phyloP scores from a whole-genome alignment of 2,329 filamentous ascomycete species.

The Phaeophleospora eucalypticola region DNA sequence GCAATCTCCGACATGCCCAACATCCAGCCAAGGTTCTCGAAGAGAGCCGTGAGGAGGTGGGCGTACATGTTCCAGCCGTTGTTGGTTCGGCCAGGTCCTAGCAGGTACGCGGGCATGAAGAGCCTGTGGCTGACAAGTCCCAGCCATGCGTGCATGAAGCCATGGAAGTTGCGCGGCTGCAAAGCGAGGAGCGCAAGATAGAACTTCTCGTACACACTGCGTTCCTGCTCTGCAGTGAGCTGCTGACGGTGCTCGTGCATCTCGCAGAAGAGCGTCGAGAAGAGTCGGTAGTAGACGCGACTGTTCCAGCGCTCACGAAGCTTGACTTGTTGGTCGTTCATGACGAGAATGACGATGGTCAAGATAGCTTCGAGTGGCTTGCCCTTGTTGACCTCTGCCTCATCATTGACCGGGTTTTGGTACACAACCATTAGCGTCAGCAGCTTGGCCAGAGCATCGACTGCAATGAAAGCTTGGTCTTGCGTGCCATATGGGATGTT shows the following conservation, averaged over 20 bases:
- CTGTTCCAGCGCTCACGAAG: slow-evolving; percentile 79
- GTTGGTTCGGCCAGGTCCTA: slow-evolving; percentile 31
- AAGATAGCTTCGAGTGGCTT: slow-evolving; percentile 73
- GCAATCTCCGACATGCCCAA: slow-evolving; percentile 69
- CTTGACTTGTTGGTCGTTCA: slow-evolving; percentile 80
- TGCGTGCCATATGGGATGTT: slow-evolving; percentile 57
- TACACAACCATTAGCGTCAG: slow-evolving; percentile 71
- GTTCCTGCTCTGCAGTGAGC: slow-evolving; percentile 28
- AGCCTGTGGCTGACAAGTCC: slow-evolving; percentile 76
- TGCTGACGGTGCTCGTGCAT: slow-evolving; percentile 40
- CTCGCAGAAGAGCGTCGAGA: slow-evolving; percentile 78
- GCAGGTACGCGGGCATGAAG: slow-evolving; percentile 75
- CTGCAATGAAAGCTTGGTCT: slow-evolving; percentile 58
- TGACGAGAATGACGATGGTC: slow-evolving; percentile 70
- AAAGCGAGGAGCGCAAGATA: slow-evolving; percentile 68
- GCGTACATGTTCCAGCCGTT: slow-evolving; percentile 72
- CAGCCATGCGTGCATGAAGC: slow-evolving; percentile 83
- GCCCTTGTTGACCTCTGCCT: slow-evolving; percentile 59
- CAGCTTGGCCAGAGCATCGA: slow-evolving; percentile 80
- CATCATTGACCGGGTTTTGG: slow-evolving; percentile 58
- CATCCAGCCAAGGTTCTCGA: slow-evolving; percentile 69
- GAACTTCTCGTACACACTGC: slow-evolving; percentile 68
- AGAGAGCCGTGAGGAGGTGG: slow-evolving; percentile 49
- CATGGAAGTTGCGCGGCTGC: slow-evolving; percentile 71
- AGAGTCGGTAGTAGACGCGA: slow-evolving; percentile 84